Base-by-base conservation (phyloP, 495 filamentous ascomycete species). In the Hypoxylon subgilvum region DNA sequence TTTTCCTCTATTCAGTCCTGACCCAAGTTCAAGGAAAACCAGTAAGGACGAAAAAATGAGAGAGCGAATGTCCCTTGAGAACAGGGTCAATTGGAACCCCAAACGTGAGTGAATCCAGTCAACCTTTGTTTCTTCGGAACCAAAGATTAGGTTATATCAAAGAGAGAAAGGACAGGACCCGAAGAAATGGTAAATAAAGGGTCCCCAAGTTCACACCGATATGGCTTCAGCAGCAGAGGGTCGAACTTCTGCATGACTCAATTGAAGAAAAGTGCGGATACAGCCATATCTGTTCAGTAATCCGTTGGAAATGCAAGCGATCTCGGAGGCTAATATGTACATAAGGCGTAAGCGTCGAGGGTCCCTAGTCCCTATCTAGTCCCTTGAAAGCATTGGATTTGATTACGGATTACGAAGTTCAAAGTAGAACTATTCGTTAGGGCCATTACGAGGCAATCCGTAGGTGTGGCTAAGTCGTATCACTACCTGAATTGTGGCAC, bases 221-320 rank as follows among this genome's bases (percentile, higher is more conserved):
- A 16, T 36, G 2, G 23, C 4, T 27, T 27, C 23, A 61, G 27
- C 30, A 10, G 42, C 17, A 8, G 10, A 1, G 17, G 17, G 18
- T 21, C 25, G n/a, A n/a, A n/a, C 22, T 38, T 25, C 23, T 54
- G 51, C 44, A 44, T 40, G 38, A 54, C 44, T 61, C 51, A 55
- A 46, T 57, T 34, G 52, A 39, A 45, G 49, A 61, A 56, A 62
- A 41, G 54, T 57, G 54, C 38, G 54, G 41, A 48, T 48, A 25
- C 25, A 39, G 18, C 7, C 31, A 43, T 43, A 9, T n/a, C n/a
- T n/a, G n/a, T n/a, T n/a, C n/a, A n/a, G n/a, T n/a, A n/a, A n/a
- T n/a, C 23, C 13, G 14, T 23, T 13, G 51, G 51, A 38, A 8
- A 22, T 2, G 14, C 34, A 25, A 56, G 52, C 52, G 52, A 56